Evolutionary conservation across 2,329 filamentous ascomycete species (phyloP), one percentile per base, ranked within the genome.

Genomic region (Fusarium clavum): DNA sequence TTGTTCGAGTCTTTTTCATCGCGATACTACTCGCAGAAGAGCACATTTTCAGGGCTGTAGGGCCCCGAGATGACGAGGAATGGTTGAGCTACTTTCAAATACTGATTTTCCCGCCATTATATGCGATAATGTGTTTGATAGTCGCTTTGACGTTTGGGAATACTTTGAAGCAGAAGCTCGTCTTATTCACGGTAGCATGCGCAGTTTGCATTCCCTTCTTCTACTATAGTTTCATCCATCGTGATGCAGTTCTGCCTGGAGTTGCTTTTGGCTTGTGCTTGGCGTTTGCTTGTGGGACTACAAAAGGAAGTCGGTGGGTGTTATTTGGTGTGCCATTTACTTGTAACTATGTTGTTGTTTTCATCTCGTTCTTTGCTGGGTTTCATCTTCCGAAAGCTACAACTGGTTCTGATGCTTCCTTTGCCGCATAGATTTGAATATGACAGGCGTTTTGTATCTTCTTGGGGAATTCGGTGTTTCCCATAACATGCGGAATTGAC

Each of bases 1-100:
- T 25, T 18, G 0, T 29, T 12, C 0, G 13, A 5, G 1, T 6
- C 2, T 14, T 43, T 0, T 32, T 9, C 10, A 24, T 48, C 6
- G 1, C 24, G 4, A 0, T 0, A 11, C 14, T 11, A 0, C 22
- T 29, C 6, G n/a, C 3, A 22, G 5, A 38, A 13, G 44, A 61
- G 1, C 45, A 44, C 3, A 2, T 8, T 3, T 2, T 44, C 8
- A 44, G 57, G 18, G 7, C 4, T n/a, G 5, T 20, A 34, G 32
- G 18, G 14, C 30, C 30, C 14, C 14, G 8, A 0, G 30, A 34
- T 3, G 12, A 32, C 11, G 30, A 20, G 3, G 20, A 22, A 6
- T 13, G n/a, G 40, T 8, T 20, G n/a, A 14, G 8, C 12, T 14
- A 43, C n/a, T 48, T 7, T 14, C 5, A n/a, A 8, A 18, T 14